Base-by-base conservation (phyloP, 352 stramenopile species). In the Pythium volutum region DNA sequence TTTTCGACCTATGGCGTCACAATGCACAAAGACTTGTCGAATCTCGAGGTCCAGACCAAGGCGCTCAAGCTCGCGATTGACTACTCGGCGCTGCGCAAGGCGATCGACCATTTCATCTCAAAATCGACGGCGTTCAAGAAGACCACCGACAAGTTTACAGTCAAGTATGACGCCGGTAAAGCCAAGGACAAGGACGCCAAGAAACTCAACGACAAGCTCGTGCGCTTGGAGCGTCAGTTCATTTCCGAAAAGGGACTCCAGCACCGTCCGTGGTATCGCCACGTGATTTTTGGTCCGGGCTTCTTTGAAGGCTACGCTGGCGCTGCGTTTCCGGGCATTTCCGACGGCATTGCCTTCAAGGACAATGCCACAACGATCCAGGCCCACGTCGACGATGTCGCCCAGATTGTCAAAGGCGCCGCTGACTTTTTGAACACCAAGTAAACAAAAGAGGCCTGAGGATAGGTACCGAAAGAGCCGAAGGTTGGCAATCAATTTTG, bases 11-110 rank as follows among this genome's bases (percentile, higher is more conserved):
- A 69, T 54, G 62, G 48, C 18, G n/a, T 59, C 25, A 55, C 61
- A 16, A 69, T 75, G 71, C 59, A 73, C 53, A 64, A 78, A 33
- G 68, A 69, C 12, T 51, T 78, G 4, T 33, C n/a, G 9, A 56
- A 56, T 31, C 33, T 56, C 8, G 49, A 56, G 22, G 49, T 34
- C 20, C 49, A 56, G 49, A 56, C 49, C 31, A 56, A 56, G 31
- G 31, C 29, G 33, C 33, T 56, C n/a, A 45, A 56, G 22, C 33
- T 56, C 0, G 49, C 41, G 10, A 16, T 56, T 22, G 49, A 56
- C 49, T 56, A 56, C 49, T 18, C 49, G 29, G 20, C 12, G 7
- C 49, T 56, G 8, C 49, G 49, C 49, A 56, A 43, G 29, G 45
- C 49, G 11, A 56, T 56, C 16, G 49, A 56, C 33, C 49, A 31